Percentiles rank a stretch among this genome's conserved stretches.
Evolutionary conservation across 768 basidiomycete species (phyloP).

Genomic region (Phanerochaete carnosa): DNA sequence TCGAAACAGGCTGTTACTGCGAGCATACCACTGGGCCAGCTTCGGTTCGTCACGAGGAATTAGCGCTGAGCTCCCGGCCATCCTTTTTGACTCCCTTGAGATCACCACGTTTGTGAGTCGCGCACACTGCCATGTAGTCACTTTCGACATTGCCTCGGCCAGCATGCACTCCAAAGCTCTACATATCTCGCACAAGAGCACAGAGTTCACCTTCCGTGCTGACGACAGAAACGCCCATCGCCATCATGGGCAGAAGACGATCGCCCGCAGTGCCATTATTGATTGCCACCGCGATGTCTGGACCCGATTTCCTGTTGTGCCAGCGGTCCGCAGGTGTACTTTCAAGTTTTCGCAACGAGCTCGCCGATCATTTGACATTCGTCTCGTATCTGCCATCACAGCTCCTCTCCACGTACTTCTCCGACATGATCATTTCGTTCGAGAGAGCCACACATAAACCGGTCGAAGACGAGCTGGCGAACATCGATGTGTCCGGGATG

Average conservation of each 20-base stretch:
- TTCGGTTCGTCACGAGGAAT: constrained; percentile 52
- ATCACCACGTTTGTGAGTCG: constrained; percentile 46
- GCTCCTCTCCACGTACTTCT: constrained; percentile 41
- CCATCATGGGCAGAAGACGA: constrained; percentile 14
- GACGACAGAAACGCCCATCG: constrained; percentile 27
- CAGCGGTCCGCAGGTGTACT: constrained; percentile 47
- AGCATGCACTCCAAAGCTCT: constrained; percentile 41
- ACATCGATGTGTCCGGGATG: constrained; percentile 32
- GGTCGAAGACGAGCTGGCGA: constrained; percentile 39
- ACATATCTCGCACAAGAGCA: constrained; percentile 51
- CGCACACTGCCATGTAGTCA: constrained; percentile 39
- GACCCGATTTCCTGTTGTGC: constrained; percentile 57
- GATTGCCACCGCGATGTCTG: constrained; percentile 56
- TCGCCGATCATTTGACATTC: constrained; percentile 38
- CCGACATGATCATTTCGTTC: constrained; percentile 41
- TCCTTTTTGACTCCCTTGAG: constrained; percentile 21
- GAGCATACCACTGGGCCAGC: constrained; percentile 52
- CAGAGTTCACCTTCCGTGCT: constrained; percentile 50
- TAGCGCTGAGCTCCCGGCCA: constrained; percentile 27
- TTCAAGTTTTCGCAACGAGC: constrained; percentile 33
- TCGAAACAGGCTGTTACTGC: constrained; percentile 21
- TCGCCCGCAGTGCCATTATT: constrained; percentile 46
- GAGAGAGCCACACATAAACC: constrained; percentile 52
- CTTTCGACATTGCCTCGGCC: constrained; percentile 31
- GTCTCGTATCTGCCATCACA: constrained; percentile 36